Conservation (phyloP, 2,329 filamentous ascomycete species). For the Aspergillus brunneoviolaceus region DNA sequence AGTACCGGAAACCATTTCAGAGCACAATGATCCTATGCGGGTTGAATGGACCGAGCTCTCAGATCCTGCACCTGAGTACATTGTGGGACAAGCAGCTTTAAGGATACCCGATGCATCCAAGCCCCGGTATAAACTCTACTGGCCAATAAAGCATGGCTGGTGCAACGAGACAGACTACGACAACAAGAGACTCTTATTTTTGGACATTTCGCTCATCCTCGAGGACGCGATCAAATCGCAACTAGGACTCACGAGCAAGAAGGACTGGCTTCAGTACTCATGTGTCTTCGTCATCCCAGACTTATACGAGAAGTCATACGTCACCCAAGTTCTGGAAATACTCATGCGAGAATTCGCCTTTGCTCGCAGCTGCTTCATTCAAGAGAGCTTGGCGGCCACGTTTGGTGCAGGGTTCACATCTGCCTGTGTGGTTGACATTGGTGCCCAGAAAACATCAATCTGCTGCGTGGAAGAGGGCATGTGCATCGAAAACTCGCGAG, state of each 20-base stretch:
- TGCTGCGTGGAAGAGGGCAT: slow-evolving; percentile 97
- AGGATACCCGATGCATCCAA: slow-evolving; percentile 86
- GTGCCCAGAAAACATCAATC: slow-evolving; percentile 95
- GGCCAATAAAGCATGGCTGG: slow-evolving; percentile 83
- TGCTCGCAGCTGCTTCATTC: slow-evolving; percentile 84
- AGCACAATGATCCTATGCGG: slow-evolving; percentile 91
- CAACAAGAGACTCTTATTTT: slow-evolving; percentile 74
- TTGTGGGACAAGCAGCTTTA: slow-evolving; percentile 78
- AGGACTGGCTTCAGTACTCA: slow-evolving; percentile 85
- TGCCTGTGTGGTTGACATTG: slow-evolving; percentile 92
- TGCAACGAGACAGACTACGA: slow-evolving; percentile 88
- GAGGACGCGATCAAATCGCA: slow-evolving; percentile 86
- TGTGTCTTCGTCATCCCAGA: slow-evolving; percentile 98
- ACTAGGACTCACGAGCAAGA: slow-evolving; percentile 72
- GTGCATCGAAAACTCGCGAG: slow-evolving; percentile 86
- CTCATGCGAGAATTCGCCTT: slow-evolving; percentile 90
- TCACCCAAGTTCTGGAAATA: slow-evolving; percentile 79
- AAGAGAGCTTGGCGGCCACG: slow-evolving; percentile 90
- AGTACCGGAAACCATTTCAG: slow-evolving; percentile 80
- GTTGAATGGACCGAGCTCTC: slow-evolving; percentile 92
- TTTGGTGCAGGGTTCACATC: slow-evolving; percentile 94
- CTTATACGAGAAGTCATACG: slow-evolving; percentile 90
- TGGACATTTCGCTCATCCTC: slow-evolving; percentile 83
- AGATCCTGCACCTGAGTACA: slow-evolving; percentile 67
- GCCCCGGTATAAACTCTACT: slow-evolving; percentile 87